phyloP scores from a whole-genome alignment of 1,284 basidiomycete genomes.

The Taiwanofungus camphoratus region DNA sequence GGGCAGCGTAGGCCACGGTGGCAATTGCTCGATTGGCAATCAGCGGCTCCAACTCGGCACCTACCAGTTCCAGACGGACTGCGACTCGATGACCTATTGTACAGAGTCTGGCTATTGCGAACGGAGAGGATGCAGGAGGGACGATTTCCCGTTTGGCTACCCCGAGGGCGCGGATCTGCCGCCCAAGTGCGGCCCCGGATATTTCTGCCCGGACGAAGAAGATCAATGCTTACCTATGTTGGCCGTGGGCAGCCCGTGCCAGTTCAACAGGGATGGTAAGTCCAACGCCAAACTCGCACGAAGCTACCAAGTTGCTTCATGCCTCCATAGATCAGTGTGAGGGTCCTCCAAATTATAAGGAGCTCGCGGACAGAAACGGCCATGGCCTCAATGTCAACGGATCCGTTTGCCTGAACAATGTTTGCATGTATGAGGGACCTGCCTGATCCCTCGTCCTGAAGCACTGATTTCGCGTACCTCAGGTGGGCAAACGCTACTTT shows the following conservation, averaged over 20 bases:
- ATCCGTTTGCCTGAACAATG: slow-evolving; percentile 74
- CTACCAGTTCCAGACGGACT: slow-evolving; percentile 74
- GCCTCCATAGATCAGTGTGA: slow-evolving; percentile 64
- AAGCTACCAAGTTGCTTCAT: not conserved
- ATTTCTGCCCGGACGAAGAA: slow-evolving; percentile 84
- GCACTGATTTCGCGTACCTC: slow-evolving; percentile 2
- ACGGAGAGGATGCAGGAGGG: slow-evolving; percentile 64
- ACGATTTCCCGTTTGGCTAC: slow-evolving; percentile 75
- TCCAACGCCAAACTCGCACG: too few species aligned
- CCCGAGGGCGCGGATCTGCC: slow-evolving; percentile 42
- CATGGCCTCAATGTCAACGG: slow-evolving; percentile 75
- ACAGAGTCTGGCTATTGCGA: slow-evolving; percentile 51
- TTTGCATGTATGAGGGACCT: slow-evolving; percentile 62
- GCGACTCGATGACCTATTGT: slow-evolving; percentile 68
- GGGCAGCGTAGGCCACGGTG: slow-evolving; percentile 38
- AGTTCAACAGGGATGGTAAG: slow-evolving; percentile 84
- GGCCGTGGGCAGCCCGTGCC: slow-evolving; percentile 63
- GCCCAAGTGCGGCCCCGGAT: slow-evolving; percentile 49
- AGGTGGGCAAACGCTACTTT: slow-evolving; percentile 74
- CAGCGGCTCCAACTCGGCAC: slow-evolving; percentile 70
- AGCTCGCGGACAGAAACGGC: slow-evolving; percentile 52
- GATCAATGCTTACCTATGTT: slow-evolving; percentile 62
- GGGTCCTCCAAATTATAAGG: slow-evolving; percentile 54
- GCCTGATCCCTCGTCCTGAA: not conserved
- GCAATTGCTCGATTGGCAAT: slow-evolving; percentile 46